phyloP scores from a whole-genome alignment of 352 stramenopile genomes.

The Peronospora destructor region DNA sequence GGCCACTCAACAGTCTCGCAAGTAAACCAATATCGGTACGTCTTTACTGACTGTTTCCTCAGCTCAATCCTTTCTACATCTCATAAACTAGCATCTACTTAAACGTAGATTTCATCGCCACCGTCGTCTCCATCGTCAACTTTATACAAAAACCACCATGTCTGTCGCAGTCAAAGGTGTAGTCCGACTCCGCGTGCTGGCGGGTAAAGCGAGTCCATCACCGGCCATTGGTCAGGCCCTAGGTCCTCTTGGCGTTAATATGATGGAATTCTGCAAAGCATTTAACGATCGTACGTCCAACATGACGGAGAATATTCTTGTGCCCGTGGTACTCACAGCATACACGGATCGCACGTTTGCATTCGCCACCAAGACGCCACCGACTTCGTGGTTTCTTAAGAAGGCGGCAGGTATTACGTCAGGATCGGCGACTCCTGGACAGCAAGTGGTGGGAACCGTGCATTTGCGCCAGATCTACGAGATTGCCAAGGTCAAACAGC shows the following conservation, averaged over 20 bases:
- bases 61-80: no score
- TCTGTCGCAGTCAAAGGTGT: conserved; percentile 63
- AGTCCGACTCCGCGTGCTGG: conserved; percentile 79
- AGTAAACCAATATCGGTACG: no score
- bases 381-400: conserved; percentile 92
- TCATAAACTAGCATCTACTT: background rate
- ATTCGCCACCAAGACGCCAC: conserved; percentile 93
- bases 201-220: conserved; percentile 81
- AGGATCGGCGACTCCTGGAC: conserved; percentile 65
- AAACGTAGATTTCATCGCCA: background rate
- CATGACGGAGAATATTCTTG: conserved; percentile 88
- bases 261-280: conserved; percentile 99
- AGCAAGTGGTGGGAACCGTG: conserved; percentile 80
- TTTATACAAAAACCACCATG: conserved; percentile 8
- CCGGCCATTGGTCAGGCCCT: conserved; percentile 88
- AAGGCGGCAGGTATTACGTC: conserved; percentile 82
- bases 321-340: conserved; percentile 90
- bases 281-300: conserved; percentile 96
- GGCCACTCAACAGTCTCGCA: no score
- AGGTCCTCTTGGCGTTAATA: conserved; percentile 97
- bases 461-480: conserved; percentile 95
- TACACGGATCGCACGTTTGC: conserved; percentile 94
- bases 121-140: background rate
- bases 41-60: no score
- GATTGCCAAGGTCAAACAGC: conserved; percentile 96